Base-by-base conservation (phyloP, 768 basidiomycete genomes). In the Tulasnella sp. region DNA sequence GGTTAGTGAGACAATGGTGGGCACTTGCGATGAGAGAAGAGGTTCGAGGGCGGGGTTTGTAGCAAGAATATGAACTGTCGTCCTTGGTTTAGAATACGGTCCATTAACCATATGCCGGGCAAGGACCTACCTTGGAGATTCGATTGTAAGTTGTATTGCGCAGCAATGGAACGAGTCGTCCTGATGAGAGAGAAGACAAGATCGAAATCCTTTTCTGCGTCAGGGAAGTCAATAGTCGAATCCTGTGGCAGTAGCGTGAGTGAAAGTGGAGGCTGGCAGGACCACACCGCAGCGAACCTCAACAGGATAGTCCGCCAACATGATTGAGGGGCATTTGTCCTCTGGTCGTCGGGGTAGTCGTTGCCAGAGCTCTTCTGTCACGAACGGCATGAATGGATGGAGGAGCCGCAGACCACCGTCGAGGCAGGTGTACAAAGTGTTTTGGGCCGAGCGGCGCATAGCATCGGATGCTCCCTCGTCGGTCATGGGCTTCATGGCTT, bases 301-400 rank as follows among this genome's bases (percentile, higher is more conserved):
- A 46, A 90, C 88, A 3, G 98, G 98, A 89, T 91, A 99, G 40
- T 89, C 86, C 0, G 96, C 89, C 27, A 99, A 86, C 94, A 97
- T 97, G 84, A 99, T 96, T 0, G 95, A 95, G 9, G 92, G 90
- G 14, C 93, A 94, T 12, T 88, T 82, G 84, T 98, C 96, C 56
- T 92, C 92, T 1, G 92, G 91, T 80, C 96, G 88, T 24, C 97
- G 88, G 0, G 97, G 96, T 2, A 99, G 88, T 39, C 98, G 91
- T 85, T 99, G 98, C 98, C 98, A 99, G 16, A 99, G 87, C 85
- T 99, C 98, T 86, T 99, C 98, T 5, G 98, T 98, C 42, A 99
- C 94, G 85, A 94, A 99, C 0, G 98, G 98, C 98, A 99, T 99
- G 87, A 99, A 96, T 0, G 98, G 98, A 85, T 99, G 98, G 0